A percentile compares a stretch with the other conserved stretches of the same genome.
Evolutionary conservation across 768 basidiomycete species (phyloP).

Genomic region (Flagelloscypha sp.): DNA sequence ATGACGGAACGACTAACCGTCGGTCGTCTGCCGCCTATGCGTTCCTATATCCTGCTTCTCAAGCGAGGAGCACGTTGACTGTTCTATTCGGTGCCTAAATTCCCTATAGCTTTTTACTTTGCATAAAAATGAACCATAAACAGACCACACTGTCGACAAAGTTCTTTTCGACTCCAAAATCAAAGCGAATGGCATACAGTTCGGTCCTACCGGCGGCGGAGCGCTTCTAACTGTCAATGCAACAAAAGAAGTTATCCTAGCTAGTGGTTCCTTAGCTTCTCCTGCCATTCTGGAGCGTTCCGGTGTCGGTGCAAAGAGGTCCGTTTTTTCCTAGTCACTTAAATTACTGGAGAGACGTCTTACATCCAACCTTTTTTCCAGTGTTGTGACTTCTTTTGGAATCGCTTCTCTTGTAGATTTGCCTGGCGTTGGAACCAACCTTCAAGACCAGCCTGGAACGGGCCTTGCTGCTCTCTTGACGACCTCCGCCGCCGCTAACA

Average conservation of each 20-base stretch:
- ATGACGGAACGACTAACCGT: constrained; percentile 7
- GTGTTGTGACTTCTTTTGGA: constrained; percentile 10
- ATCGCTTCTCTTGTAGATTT: constrained; percentile 28
- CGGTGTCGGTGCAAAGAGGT: constrained; percentile 9
- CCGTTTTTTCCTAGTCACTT: not conserved
- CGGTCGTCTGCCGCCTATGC: constrained; percentile 11
- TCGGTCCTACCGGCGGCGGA: constrained; percentile 4
- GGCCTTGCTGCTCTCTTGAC: constrained; percentile 8
- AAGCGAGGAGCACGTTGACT: constrained; percentile 8
- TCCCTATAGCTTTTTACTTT: too few relatives aligned
- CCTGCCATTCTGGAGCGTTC: constrained; percentile 10
- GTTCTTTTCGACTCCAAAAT: constrained; percentile 8
- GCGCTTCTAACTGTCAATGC: constrained; percentile 4
- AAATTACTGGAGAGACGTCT: not conserved
- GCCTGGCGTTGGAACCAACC: constrained; percentile 34
- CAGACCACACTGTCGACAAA: constrained; percentile 10
- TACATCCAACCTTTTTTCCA: too few relatives aligned
- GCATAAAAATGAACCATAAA: too few relatives aligned
- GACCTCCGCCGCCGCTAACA: constrained; percentile 5
- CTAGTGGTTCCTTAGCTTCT: constrained; percentile 8
- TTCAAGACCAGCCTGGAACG: constrained; percentile 24
- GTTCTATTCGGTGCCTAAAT: too few relatives aligned
- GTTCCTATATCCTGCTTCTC: constrained; percentile 7
- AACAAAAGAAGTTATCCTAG: constrained; percentile 9
- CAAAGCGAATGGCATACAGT: constrained; percentile 9